These are phyloP conservation scores for Coemansia sp. DNA, from an alignment of 192 early-diverging fungal species.

Conservation along the genomic window DNA sequence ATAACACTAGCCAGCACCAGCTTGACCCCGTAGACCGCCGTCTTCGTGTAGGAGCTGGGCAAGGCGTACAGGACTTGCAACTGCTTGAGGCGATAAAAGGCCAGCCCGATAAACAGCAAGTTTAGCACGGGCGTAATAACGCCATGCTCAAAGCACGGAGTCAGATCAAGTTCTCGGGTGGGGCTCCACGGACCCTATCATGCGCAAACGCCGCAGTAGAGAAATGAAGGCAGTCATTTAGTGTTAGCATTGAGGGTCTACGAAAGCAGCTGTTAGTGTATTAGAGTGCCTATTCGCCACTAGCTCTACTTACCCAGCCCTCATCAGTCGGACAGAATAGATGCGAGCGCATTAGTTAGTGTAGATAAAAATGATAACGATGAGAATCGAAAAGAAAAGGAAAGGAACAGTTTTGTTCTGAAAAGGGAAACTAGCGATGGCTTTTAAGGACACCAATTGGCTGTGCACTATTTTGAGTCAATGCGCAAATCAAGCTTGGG, in stretches of 20 bases:
- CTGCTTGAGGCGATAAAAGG: background rate
- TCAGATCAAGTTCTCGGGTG: constrained; percentile 26
- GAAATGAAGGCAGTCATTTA: background rate
- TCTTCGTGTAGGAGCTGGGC: constrained; percentile 3
- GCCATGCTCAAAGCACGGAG: constrained; percentile 39
- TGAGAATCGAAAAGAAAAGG: background rate
- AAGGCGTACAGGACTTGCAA: constrained; percentile 4
- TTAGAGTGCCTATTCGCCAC: too few relatives aligned
- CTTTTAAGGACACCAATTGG: background rate
- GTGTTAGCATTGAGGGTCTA: background rate
- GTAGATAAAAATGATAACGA: background rate
- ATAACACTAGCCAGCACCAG: constrained; percentile 11
- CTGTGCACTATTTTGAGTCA: background rate
- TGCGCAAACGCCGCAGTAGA: background rate
- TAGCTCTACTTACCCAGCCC: constrained; percentile 21
- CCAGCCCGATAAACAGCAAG: constrained; percentile 12
- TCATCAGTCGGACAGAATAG: constrained; percentile 10
- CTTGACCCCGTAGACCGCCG: constrained; percentile 16
- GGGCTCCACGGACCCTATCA: constrained; percentile 38
- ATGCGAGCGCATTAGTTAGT: background rate
- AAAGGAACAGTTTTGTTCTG: background rate
- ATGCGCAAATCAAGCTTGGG: background rate
- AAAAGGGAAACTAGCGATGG: background rate
- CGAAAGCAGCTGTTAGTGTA: too few relatives aligned
- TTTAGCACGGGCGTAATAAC: constrained; percentile 11